These are phyloP conservation scores for Hypoxylon intermedium DNA, from an alignment of 495 filamentous ascomycete species.

Conservation along the genomic window DNA sequence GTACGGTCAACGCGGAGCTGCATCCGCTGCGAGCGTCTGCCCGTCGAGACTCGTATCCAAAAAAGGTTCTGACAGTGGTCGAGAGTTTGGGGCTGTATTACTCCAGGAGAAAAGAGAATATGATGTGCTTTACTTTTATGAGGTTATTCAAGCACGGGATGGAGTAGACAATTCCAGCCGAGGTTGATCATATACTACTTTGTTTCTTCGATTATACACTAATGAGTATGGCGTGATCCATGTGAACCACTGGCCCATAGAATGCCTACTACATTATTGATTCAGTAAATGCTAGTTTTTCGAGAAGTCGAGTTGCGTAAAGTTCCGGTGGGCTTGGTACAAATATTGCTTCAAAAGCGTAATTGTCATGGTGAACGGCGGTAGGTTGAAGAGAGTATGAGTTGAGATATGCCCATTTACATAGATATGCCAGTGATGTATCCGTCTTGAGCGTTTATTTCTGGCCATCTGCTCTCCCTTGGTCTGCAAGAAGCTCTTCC, in stretches of 20 bases:
- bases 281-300: conserved; percentile 21
- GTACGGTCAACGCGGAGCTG: conserved; percentile 47
- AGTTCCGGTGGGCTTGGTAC: background rate
- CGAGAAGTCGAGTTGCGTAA: background rate
- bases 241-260: conserved; percentile 30
- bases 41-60: conserved; percentile 56
- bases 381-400: too few relatives aligned
- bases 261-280: conserved; percentile 17
- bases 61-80: conserved; percentile 58
- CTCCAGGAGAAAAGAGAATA: conserved; percentile 50
- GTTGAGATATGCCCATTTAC: too few relatives aligned
- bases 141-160: conserved; percentile 48
- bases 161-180: conserved; percentile 55
- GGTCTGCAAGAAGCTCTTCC: conserved; percentile 2
- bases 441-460: too few relatives aligned
- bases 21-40: conserved; percentile 53
- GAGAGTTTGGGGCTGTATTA: conserved; percentile 54
- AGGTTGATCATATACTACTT: conserved; percentile 57
- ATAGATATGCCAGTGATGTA: too few relatives aligned
- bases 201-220: conserved; percentile 38
- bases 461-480: background rate
- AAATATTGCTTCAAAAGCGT: background rate
- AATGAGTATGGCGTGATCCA: conserved; percentile 37
- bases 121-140: conserved; percentile 52
- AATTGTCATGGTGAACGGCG: too few relatives aligned